Base-by-base conservation (phyloP, 805 yeast species). In the Jamesozyma spencerorum region DNA sequence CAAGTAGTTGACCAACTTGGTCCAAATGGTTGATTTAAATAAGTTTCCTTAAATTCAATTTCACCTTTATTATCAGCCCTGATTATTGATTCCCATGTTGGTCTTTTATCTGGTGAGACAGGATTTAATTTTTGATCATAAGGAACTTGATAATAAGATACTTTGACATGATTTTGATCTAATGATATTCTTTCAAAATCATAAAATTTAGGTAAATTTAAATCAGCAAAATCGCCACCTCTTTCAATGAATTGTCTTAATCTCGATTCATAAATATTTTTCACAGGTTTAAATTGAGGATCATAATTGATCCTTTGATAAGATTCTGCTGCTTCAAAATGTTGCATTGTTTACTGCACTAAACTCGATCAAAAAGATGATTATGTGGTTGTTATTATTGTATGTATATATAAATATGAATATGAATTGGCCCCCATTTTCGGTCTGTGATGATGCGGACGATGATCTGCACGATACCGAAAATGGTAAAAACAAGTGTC, bases 1-100 rank as follows among this genome's bases (percentile, higher is more conserved):
- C 98, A 90, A 48, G 86, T 94, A 1, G 97, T 83, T 43, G 90
- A 81, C 98, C 98, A 90, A 12, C 94, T 82, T 3, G 98, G 98
- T 0, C 97, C 97, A 58, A 84, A 86, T 7, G 69, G 64, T 49
- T 84, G 80, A 18, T 92, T 94, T 48, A 77, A 78, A 12, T 62
- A 58, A n/a, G 85, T 81, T 18, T 68, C 64, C 48, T 70, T 64
- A 70, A 46, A 85, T 74, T 41, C 75, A 26, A 58, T 34, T 37
- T 52, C 42, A 18, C 54, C 55, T 3, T 45, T 43, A 19, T 39
- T 36, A 36, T 55, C 63, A 13, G 40, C 47, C 10, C 47, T 47
- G 28, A 60, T 53, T 10, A 61, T 40, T 15, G 48, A 41, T 29
- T 48, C 45, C 64, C 64, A 61, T 15, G 58, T 47, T n/a, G 65